phyloP scores from a whole-genome alignment of 2,329 filamentous ascomycete genomes.

The Fusarium concolor region DNA sequence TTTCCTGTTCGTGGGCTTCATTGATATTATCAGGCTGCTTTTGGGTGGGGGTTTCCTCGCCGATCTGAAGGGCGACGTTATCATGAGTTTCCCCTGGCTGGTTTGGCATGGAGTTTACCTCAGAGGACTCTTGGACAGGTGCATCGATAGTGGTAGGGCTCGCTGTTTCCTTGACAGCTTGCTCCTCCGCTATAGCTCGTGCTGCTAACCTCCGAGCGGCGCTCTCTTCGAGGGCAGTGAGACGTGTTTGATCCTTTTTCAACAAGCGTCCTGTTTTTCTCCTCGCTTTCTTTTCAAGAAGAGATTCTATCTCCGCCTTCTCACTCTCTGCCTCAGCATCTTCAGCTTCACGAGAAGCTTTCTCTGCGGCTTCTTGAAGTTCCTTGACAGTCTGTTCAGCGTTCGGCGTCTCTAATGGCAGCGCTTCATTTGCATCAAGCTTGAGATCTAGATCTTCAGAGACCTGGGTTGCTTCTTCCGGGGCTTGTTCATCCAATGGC shows the following conservation, averaged over 20 bases:
- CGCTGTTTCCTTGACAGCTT: constrained; percentile 24
- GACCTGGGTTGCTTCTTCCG: constrained; percentile 1
- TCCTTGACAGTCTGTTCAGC: constrained; percentile 28
- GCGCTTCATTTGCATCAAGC: constrained; percentile 10
- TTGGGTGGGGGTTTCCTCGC: not conserved
- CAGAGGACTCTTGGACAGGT: not conserved
- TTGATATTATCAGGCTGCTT: not conserved
- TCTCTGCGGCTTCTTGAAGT: constrained; percentile 30
- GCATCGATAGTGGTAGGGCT: constrained; percentile 6
- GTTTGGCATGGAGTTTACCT: not conserved
- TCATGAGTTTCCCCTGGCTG: constrained; percentile 5
- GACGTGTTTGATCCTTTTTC: constrained; percentile 39
- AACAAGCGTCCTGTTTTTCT: constrained; percentile 39
- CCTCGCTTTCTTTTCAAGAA: constrained; percentile 55
- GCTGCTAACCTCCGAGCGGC: constrained; percentile 41
- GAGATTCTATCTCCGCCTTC: constrained; percentile 50
- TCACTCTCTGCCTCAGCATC: constrained; percentile 39
- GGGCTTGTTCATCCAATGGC: not conserved
- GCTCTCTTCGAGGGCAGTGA: constrained; percentile 35
- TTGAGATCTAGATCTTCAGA: not conserved
- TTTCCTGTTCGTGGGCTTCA: not conserved
- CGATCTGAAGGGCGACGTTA: not conserved
- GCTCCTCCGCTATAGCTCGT: constrained; percentile 45
- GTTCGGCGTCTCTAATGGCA: constrained; percentile 48
- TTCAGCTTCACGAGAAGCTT: constrained; percentile 41